Base-by-base conservation (phyloP, 306 rosid genomes). In the Glycyrrhiza uralensis region DNA sequence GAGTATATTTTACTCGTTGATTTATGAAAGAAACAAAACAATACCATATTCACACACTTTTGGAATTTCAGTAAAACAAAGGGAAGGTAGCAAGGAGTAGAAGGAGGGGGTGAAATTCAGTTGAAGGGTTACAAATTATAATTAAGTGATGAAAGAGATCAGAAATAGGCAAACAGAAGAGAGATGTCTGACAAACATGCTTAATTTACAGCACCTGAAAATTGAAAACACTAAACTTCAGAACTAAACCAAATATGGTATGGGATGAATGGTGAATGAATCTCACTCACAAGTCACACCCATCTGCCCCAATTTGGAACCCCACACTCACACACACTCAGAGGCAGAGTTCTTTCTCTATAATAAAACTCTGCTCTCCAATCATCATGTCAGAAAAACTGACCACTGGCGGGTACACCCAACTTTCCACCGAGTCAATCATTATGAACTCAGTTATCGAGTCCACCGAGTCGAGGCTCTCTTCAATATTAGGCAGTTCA, bases 401-500 rank as follows among this genome's bases (percentile, higher is more conserved):
- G 0, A 50, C 77, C 73, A 76, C 13, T 29, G 85, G 32, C 1
- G 86, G 85, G 58, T 66, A 80, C 55, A 77, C 39, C 88, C 83
- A 84, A 71, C 76, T 57, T 17, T 84, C 88, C 74, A 69, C 78
- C 7, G 88, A 45, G 28, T 82, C 86, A 4, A 49, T 6, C 7
- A 75, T 6, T 1, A 36, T 24, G 32, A 78, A 78, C 66, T 82
- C 81, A 1, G 47, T 39, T 28, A 41, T 29, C 5, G 71, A 74
- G 23, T 82, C 78, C 2, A 56, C 67, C 41, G 80, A 69, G 13
- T 84, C 74, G 4, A 63, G 64, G 32, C 73, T 64, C 30, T 81
- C 88, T 51, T 81, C 88, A 24, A 84, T 51, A 24, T 84, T 84
- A 1, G 88, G 88, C 3, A 84, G 76, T 20, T 81, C 85, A 35